Conservation (phyloP, 179 eudicot species). For the Vitellaria paradoxa region DNA sequence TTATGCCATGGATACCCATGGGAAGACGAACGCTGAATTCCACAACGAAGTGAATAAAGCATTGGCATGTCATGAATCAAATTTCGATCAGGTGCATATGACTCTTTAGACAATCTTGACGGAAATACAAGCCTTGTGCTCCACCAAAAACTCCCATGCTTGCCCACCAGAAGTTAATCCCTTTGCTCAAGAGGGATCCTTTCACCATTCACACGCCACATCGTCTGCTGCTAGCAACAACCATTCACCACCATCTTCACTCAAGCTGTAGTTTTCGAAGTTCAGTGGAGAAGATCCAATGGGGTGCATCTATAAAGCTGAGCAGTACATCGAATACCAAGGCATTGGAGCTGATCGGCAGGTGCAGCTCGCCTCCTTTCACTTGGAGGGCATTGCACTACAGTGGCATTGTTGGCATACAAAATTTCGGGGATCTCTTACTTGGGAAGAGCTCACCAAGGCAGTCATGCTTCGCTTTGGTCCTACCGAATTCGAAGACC, state of each 20-base stretch:
- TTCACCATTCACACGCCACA: background rate
- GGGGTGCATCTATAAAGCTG: no score
- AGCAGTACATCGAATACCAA: background rate
- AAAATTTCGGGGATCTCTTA: no score
- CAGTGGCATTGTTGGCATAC: no score
- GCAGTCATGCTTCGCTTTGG: background rate
- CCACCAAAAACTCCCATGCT: background rate
- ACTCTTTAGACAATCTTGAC: background rate
- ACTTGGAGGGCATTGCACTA: no score
- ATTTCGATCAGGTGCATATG: background rate
- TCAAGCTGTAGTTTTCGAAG: background rate
- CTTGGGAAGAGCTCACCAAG: background rate
- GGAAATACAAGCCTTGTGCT: background rate
- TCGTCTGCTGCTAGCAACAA: background rate
- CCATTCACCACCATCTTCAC: background rate
- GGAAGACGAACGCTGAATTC: no score
- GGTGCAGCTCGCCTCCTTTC: constrained; percentile 7
- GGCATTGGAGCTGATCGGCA: no score
- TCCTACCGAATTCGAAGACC: background rate
- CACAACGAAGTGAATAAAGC: background rate
- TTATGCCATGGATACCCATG: background rate
- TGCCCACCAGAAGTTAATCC: no score
- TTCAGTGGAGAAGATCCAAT: constrained; percentile 9
- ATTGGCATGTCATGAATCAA: background rate
- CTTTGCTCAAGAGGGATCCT: no score